Evolutionary conservation across 2,329 filamentous ascomycete species (phyloP).

Genomic region (Thelonectria rubi): DNA sequence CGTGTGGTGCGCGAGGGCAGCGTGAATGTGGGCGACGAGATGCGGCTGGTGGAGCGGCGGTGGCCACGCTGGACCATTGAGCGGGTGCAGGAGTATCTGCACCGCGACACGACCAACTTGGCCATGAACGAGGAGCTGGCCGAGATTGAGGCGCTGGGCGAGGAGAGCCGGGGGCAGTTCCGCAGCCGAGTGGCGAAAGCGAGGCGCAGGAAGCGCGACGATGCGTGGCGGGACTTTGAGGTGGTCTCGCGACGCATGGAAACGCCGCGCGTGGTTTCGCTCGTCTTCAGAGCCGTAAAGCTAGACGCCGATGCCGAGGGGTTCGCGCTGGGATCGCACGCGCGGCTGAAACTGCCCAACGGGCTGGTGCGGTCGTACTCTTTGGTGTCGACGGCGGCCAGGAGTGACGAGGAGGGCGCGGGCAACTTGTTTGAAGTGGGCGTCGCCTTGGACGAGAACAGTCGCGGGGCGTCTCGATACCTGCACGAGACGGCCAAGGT

Average conservation of each 20-base stretch:
- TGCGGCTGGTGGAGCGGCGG: constrained; percentile 63
- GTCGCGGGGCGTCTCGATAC: constrained; percentile 69
- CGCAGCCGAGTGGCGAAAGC: constrained; percentile 60
- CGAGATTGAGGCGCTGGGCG: constrained; percentile 59
- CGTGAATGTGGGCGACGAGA: constrained; percentile 64
- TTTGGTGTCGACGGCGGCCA: constrained; percentile 53
- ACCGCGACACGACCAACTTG: constrained; percentile 60
- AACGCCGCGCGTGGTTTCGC: constrained; percentile 60
- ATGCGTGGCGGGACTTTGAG: constrained; percentile 56
- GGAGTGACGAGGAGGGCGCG: constrained; percentile 13
- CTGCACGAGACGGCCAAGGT: constrained; percentile 59
- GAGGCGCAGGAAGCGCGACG: constrained; percentile 45
- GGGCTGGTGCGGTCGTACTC: constrained; percentile 69
- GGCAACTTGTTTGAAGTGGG: constrained; percentile 66
- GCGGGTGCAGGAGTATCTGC: constrained; percentile 69
- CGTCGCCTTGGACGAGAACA: constrained; percentile 62
- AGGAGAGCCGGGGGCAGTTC: constrained; percentile 60
- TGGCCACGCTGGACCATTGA: constrained; percentile 71
- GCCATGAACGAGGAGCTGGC: constrained; percentile 63
- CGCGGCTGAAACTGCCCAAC: constrained; percentile 64
- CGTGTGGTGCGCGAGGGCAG: constrained; percentile 65
- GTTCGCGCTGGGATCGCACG: constrained; percentile 59
- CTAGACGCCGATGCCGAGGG: constrained; percentile 49
- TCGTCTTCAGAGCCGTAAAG: constrained; percentile 59
- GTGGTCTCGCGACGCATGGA: constrained; percentile 61